Evolutionary conservation across 441 rosid genomes (phyloP).

Genomic region (Pelargonium citronellum): DNA sequence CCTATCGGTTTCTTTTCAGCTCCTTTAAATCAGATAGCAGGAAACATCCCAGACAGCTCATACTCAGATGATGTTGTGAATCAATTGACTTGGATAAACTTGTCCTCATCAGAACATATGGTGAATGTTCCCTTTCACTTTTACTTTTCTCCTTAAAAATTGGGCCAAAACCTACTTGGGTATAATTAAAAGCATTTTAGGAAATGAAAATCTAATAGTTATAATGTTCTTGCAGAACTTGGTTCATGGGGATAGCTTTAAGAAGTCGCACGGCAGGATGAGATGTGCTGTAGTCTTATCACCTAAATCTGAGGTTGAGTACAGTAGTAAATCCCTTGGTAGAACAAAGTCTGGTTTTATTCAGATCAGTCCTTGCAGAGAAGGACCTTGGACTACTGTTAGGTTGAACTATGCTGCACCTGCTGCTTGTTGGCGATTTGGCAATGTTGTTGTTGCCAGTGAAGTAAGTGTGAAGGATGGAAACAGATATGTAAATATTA

Average conservation of each 20-base stretch:
- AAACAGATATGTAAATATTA: slow-evolving; percentile 72
- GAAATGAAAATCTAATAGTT: slow-evolving; percentile 14
- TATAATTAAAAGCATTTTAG: slow-evolving; percentile 7
- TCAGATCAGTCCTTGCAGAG: slow-evolving; percentile 87
- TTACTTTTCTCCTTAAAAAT: neutral
- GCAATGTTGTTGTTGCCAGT: slow-evolving; percentile 91
- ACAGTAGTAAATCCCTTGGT: slow-evolving; percentile 30
- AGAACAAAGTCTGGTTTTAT: slow-evolving; percentile 67
- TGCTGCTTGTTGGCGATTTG: slow-evolving; percentile 95
- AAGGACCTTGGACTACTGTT: slow-evolving; percentile 96
- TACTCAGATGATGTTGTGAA: slow-evolving; percentile 41
- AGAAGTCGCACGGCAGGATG: slow-evolving; percentile 50
- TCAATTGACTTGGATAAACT: slow-evolving; percentile 64
- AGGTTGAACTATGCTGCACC: slow-evolving; percentile 94
- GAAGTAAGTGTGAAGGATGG: slow-evolving; percentile 87
- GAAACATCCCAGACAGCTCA: slow-evolving; percentile 36
- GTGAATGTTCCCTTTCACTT: slow-evolving; percentile 31
- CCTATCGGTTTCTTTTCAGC: slow-evolving; percentile 70
- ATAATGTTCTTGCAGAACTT: slow-evolving; percentile 41
- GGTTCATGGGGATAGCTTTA: slow-evolving; percentile 34
- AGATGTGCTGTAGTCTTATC: slow-evolving; percentile 69
- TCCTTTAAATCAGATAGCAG: slow-evolving; percentile 65
- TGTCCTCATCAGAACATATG: slow-evolving; percentile 45
- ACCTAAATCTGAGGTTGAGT: slow-evolving; percentile 45
- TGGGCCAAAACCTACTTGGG: slow-evolving; percentile 2